Conservation (phyloP, 1,139 yeast genomes). For the Pneumocystis canis region DNA sequence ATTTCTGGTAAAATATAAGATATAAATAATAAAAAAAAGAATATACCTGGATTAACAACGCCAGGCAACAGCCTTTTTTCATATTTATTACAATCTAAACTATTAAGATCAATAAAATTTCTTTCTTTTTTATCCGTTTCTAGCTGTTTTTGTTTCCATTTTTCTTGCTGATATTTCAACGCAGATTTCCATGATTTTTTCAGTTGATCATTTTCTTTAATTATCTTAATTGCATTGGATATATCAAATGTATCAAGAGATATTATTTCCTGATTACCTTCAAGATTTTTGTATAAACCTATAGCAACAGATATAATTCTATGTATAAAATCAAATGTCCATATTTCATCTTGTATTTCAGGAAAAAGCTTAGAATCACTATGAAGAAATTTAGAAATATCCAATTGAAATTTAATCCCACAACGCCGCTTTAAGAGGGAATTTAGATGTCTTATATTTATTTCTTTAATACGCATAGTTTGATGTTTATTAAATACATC, state of each 20-base stretch:
- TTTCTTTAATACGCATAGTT: not conserved
- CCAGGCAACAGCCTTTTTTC: constrained; percentile 10
- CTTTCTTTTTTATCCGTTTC: not conserved
- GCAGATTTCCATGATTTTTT: not conserved
- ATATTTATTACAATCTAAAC: constrained; percentile 5
- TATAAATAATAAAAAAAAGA: not conserved
- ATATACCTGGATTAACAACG: constrained; percentile 11
- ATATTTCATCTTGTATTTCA: not conserved
- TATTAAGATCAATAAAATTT: not conserved
- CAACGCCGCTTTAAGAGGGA: not conserved
- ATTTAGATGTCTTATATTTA: constrained; percentile 1
- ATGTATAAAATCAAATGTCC: constrained; percentile 2
- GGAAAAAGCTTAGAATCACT: not conserved
- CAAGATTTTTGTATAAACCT: not conserved
- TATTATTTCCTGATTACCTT: not conserved
- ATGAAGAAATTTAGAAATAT: not conserved
- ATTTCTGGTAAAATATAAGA: not conserved
- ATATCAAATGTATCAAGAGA: not conserved
- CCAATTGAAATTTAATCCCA: not conserved
- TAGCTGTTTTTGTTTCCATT: not conserved
- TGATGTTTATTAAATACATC: not conserved
- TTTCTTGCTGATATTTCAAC: not conserved
- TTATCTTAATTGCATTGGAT: not conserved
- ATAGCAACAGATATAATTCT: constrained; percentile 1
- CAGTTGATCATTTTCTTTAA: not conserved